Evolutionary conservation across 768 basidiomycete species (phyloP), one percentile per base, ranked within the genome.

Genomic region (Russula dissimulans): DNA sequence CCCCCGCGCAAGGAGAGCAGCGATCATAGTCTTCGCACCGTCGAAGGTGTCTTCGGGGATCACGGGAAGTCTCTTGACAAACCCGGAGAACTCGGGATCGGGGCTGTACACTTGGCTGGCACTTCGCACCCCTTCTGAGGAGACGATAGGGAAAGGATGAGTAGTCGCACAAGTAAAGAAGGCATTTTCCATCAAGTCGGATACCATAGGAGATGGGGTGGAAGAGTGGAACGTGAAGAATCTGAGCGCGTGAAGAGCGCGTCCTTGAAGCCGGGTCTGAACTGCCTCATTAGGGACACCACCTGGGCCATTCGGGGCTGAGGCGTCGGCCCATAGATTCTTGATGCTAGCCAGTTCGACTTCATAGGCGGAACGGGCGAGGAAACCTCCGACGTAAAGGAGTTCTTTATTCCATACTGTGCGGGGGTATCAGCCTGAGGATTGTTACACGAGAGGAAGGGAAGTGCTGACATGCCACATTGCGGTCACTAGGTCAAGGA

Each of bases 151-250:
- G 68, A 95, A 81, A 0, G 76, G 72, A 3, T 73, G 70, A 14
- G 72, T 74, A 1, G 71, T 65, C 10, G 78, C 76, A 62, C 86
- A 89, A 0, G 76, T 71, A 70, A 94, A 97, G 74, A 97, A 97
- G 1, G 87, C 84, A 1, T 77, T 73, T 69, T 92, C 87, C 59
- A 95, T 79, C 15, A 82, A 71, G 10, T 72, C 73, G 0, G 91
- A 85, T 34, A 97, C 89, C 49, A 89, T 81, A 1, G 82, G 70
- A 0, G 89, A 91, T 1, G 95, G 95, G 0, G 95, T 95, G 0
- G 95, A 95, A 3, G 80, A 74, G 64, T 85, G 81, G 72, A 92
- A 97, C 2, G 90, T 87, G 76, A 97, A 97, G 75, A 97, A 97
- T 60, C 82, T 84, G 54, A 97, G 76, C 5, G 86, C 80, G 66